These are phyloP conservation scores for Aspergillus quadrilineatus DNA, from an alignment of 2,329 filamentous ascomycete species.

Conservation along the genomic window DNA sequence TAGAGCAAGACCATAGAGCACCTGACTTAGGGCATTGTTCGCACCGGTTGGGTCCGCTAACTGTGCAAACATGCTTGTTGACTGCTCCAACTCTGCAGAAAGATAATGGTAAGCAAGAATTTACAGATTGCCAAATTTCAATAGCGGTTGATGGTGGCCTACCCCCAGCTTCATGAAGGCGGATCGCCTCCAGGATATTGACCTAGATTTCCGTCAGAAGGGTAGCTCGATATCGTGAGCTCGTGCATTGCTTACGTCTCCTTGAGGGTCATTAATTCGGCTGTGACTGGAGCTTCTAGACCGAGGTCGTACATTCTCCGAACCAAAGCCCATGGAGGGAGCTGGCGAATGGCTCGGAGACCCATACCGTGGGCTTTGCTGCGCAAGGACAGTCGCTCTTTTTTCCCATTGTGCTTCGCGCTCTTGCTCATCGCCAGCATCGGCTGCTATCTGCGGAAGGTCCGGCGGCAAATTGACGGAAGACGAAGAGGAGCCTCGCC, in stretches of 20 bases:
- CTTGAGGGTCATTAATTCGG: conserved; percentile 30
- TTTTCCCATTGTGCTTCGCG: conserved; percentile 84
- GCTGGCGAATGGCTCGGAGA: conserved; percentile 35
- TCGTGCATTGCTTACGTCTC: conserved; percentile 35
- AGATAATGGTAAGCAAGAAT: conserved; percentile 1
- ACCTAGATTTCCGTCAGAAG: conserved; percentile 26
- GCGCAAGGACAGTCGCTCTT: conserved; percentile 83
- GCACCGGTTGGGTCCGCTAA: conserved; percentile 79
- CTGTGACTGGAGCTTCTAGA: conserved; percentile 37
- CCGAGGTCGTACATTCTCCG: conserved; percentile 14
- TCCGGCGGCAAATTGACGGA: conserved; percentile 73
- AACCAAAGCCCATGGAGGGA: conserved; percentile 15
- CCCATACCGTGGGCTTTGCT: conserved; percentile 49
- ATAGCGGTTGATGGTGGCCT: conserved; percentile 5
- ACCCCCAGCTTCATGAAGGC: conserved; percentile 79
- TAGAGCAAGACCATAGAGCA: conserved; percentile 88
- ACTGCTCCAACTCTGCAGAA: conserved; percentile 63
- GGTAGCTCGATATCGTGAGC: background rate
- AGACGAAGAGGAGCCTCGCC: conserved; percentile 33
- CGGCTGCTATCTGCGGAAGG: conserved; percentile 68
- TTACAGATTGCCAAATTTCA: background rate
- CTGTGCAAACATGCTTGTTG: conserved; percentile 79
- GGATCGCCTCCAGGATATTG: conserved; percentile 93
- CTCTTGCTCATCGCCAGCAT: conserved; percentile 51
- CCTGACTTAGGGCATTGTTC: conserved; percentile 92